Conservation (phyloP, 2,329 filamentous ascomycete species). For the Sporothrix luriei region DNA sequence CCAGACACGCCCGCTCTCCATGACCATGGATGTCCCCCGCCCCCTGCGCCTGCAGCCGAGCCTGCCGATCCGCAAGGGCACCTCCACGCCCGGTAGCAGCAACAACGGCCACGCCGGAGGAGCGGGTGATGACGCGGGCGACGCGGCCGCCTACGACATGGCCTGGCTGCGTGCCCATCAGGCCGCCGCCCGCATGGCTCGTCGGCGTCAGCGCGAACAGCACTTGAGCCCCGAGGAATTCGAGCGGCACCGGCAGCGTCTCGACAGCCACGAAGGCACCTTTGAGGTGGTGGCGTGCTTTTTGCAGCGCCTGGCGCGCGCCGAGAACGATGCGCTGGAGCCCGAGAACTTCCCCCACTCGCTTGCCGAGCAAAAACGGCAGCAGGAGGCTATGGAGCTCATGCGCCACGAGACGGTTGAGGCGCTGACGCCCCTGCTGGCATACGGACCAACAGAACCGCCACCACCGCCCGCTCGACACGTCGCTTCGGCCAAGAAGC, state of each 20-base stretch:
- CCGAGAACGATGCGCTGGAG: constrained; percentile 34
- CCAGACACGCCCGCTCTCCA: constrained; percentile 5
- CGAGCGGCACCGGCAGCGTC: background rate
- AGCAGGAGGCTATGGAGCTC: constrained; percentile 24
- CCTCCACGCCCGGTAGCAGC: constrained; percentile 2
- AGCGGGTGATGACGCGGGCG: background rate
- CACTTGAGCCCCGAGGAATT: background rate
- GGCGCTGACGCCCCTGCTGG: constrained; percentile 32
- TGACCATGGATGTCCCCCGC: constrained; percentile 22
- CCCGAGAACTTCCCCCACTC: constrained; percentile 27
- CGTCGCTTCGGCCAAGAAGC: background rate
- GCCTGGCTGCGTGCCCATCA: constrained; percentile 28
- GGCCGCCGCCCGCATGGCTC: constrained; percentile 31
- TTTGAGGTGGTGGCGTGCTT: constrained; percentile 33
- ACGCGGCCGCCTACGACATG: background rate
- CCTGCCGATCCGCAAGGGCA: background rate
- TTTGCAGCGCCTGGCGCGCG: constrained; percentile 30
- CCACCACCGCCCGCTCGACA: background rate
- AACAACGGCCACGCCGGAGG: background rate
- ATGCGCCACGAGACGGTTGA: constrained; percentile 33
- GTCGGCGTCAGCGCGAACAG: constrained; percentile 28
- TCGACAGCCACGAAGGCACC: constrained; percentile 32
- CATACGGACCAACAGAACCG: constrained; percentile 27
- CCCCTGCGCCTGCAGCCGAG: constrained; percentile 31
- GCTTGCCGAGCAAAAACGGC: constrained; percentile 16